Evolutionary conservation across 768 basidiomycete genomes (phyloP).

Genomic region (Amanita fuliginea): DNA sequence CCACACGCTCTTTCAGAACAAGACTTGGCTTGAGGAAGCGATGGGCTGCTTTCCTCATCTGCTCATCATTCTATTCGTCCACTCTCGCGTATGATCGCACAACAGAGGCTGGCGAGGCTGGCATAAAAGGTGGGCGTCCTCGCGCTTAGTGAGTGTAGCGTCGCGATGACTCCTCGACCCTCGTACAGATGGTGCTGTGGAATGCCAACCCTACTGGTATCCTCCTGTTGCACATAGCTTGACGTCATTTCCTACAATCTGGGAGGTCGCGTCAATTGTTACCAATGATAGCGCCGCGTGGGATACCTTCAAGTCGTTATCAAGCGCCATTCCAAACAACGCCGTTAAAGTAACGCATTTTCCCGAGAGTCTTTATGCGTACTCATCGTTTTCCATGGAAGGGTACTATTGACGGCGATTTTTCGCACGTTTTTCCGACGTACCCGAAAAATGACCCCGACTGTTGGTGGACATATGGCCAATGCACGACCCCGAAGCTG

Average conservation of each 20-base stretch:
- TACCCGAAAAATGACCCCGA: constrained; percentile 34
- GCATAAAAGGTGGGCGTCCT: constrained; percentile 22
- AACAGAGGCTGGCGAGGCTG: constrained; percentile 22
- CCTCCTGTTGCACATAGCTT: constrained; percentile 20
- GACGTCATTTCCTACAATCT: constrained; percentile 30
- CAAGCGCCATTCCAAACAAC: constrained; percentile 35
- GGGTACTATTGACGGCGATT: constrained; percentile 17
- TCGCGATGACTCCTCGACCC: background rate
- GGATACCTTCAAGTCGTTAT: constrained; percentile 32
- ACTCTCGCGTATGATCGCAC: constrained; percentile 18
- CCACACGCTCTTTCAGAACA: background rate
- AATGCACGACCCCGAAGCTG: constrained; percentile 38
- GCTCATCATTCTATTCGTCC: background rate
- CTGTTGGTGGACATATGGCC: constrained; percentile 38
- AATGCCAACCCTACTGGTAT: constrained; percentile 35
- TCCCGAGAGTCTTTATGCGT: background rate
- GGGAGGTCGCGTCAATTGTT: constrained; percentile 33
- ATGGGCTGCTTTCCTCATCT: background rate
- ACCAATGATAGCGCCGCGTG: constrained; percentile 29
- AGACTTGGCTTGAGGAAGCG: background rate
- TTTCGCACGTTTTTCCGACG: constrained; percentile 15
- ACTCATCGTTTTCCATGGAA: constrained; percentile 2
- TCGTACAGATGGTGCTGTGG: constrained; percentile 19
- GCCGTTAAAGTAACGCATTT: constrained; percentile 23
- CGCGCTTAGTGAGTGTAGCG: too few species aligned